Evolutionary conservation across 2,329 filamentous ascomycete species (phyloP), one percentile per base, ranked within the genome.

Genomic region (Neoarthrinium moseri): DNA sequence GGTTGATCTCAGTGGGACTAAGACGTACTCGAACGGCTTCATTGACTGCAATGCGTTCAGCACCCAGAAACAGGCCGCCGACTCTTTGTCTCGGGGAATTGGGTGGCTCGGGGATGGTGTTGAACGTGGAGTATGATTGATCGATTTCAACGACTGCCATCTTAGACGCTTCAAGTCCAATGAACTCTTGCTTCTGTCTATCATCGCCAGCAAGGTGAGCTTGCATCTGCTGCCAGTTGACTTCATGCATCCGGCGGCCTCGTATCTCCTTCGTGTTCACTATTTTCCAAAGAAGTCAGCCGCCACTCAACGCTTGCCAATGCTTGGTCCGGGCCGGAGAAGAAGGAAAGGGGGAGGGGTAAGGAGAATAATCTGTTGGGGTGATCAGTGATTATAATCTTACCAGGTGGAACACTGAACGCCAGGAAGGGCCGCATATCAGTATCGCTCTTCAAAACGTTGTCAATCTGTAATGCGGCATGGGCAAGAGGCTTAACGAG

Each of bases 361-460:
- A n/a, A n/a, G n/a, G n/a, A n/a, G n/a, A n/a, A n/a, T n/a, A n/a
- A n/a, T n/a, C n/a, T n/a, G n/a, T n/a, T n/a, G n/a, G n/a, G n/a
- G n/a, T n/a, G n/a, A n/a, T n/a, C n/a, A n/a, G n/a, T n/a, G n/a
- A n/a, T n/a, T n/a, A n/a, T n/a, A n/a, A n/a, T n/a, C 43, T 8
- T 32, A 45, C 43, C 43, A 20, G 63, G 61, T 0, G 75, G 75
- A 1, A 78, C 73, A 10, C 71, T 76, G 47, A 76, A 78, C 10
- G 75, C 73, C 30, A 76, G 65, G 51, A 77, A 78, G 2, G 75
- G 75, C 3, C 75, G 68, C 53, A 77, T 66, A 15, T 75, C 71
- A 4, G 52, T 56, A 36, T 70, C 65, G 0, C 56, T 38, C 48
- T 74, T 75, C 26, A 57, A 51, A 5, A 74, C 64, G 17, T 64